phyloP scores from a whole-genome alignment of 202 grass and related monocot species.

The Panicum virgatum region DNA sequence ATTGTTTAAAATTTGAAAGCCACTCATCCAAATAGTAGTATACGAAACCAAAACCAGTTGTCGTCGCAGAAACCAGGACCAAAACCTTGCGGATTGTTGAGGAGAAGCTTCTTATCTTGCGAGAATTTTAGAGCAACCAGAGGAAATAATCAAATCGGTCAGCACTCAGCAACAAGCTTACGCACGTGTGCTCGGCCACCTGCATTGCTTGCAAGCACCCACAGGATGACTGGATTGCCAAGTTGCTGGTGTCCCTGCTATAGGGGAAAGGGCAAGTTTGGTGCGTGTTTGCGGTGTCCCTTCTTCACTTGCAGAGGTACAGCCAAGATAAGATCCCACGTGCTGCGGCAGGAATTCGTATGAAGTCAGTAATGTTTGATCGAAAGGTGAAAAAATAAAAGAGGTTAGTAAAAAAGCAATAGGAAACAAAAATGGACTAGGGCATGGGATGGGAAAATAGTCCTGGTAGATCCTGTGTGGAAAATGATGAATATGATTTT shows the following conservation, averaged over 20 bases:
- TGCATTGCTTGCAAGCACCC: not conserved
- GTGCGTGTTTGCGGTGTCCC: no score
- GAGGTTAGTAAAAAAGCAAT: not conserved
- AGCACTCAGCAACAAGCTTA: not conserved
- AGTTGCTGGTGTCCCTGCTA: not conserved
- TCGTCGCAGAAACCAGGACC: not conserved
- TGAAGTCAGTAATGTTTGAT: not conserved
- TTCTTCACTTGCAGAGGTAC: not conserved
- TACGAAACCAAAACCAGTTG: not conserved
- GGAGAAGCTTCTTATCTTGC: not conserved
- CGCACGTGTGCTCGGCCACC: conserved; percentile 4
- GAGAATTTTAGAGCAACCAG: not conserved
- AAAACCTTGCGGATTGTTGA: not conserved
- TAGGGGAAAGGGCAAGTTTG: no score
- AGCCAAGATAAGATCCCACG: not conserved
- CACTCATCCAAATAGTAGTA: not conserved
- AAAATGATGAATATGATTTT: no score
- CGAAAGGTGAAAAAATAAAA: not conserved
- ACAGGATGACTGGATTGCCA: not conserved
- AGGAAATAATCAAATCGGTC: not conserved
- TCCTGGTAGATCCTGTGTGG: no score
- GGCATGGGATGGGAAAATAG: not conserved
- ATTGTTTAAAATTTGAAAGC: not conserved
- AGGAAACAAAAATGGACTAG: not conserved
- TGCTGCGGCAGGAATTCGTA: not conserved